Evolutionary conservation across 805 yeast species (phyloP).

Genomic region (Diddensiella caesifluorescens): DNA sequence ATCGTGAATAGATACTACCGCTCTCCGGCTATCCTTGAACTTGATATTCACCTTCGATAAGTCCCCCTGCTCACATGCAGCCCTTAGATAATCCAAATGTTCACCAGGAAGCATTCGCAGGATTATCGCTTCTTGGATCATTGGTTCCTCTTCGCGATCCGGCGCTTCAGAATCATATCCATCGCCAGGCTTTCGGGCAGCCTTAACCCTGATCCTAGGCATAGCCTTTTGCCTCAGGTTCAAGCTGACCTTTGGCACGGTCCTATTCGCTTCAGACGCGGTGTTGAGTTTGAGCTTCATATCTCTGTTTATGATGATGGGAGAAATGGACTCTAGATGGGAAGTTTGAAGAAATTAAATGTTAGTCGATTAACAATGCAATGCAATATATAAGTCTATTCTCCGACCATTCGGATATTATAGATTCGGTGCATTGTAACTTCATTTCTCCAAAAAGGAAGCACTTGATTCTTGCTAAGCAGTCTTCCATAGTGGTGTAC

Average conservation of each 20-base stretch:
- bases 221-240: constrained; percentile 18
- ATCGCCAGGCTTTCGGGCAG: constrained; percentile 76
- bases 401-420: background rate
- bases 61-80: constrained; percentile 65
- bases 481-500: constrained; percentile 7
- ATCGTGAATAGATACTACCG: constrained; percentile 67
- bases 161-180: constrained; percentile 98
- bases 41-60: constrained; percentile 64
- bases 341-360: too few species aligned
- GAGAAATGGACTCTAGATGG: too few species aligned
- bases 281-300: constrained; percentile 6
- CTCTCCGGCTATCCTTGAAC: constrained; percentile 79
- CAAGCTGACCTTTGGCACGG: constrained; percentile 2
- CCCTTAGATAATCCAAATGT: constrained; percentile 65
- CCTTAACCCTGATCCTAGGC: constrained; percentile 50
- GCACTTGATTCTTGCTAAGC: constrained; percentile 12
- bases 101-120: constrained; percentile 63
- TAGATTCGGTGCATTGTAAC: constrained; percentile 5
- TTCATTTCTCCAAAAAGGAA: constrained; percentile 6
- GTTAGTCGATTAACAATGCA: too few species aligned
- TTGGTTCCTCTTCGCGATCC: constrained; percentile 90
- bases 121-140: constrained; percentile 79
- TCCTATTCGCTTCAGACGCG: background rate
- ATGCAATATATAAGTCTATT: too few species aligned
- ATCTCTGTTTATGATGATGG: too few species aligned